Base-by-base conservation (phyloP, 116 monocot species). In the Trichopus zeylanicus region DNA sequence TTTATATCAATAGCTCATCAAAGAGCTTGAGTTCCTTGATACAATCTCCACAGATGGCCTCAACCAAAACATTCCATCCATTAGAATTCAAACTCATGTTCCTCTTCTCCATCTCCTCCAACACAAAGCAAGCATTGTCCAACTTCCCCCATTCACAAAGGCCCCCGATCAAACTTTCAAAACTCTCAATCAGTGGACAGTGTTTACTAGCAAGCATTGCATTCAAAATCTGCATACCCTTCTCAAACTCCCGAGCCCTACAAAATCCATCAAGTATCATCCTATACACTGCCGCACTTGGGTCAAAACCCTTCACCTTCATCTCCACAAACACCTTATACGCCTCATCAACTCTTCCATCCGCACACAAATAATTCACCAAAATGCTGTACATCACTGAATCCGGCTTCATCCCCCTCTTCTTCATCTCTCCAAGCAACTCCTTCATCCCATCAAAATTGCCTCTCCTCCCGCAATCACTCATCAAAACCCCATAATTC, bases 401-500 rank as follows among this genome's bases (percentile, higher is more conserved):
- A 53, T 87, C 84, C 0, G 75, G 81, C 66, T 71, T 78, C 54
- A 73, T 61, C 53, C 59, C 71, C 60, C 91, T 70, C 69, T 31
- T 64, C 53, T 67, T 87, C 91, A 97, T 83, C 62, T 91, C 91
- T 6, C 46, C 63, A 3, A 91, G 24, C 48, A 97, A 58, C 72
- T 62, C 75, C 66, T 39, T 72, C 30, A 77, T 63, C 48, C 70
- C 91, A 0, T 75, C 68, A n/a, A 79, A 48, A 27, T 77, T 64
- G 7, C 84, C 87, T 49, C 76, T 68, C 70, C 66, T 68, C 10
- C 73, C 79, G 6, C 83, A 60, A 26, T 87, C 84, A 30, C 66
- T 81, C 76, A 97, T 79, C 65, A 97, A 39, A 5, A 97, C 84
- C 8, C 97, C 91, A 24, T 91, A 97, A 56, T 97, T 90, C 48